phyloP scores from a whole-genome alignment of 1,284 basidiomycete genomes.

The Wolfiporia cocos region DNA sequence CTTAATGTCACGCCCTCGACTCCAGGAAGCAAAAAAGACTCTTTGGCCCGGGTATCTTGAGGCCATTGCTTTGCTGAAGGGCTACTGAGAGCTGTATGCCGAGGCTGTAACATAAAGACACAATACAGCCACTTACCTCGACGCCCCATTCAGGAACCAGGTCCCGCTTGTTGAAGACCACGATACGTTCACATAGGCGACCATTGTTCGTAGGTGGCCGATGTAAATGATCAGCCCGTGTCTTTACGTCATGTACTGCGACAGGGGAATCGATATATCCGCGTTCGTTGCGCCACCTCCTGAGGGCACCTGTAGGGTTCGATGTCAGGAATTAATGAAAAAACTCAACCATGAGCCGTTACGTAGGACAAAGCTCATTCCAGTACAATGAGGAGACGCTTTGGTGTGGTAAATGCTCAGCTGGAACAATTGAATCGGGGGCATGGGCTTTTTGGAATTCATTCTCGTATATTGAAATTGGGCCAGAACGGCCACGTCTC shows the following conservation, averaged over 20 bases:
- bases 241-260: too few species aligned
- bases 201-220: slow-evolving; percentile 10
- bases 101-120: slow-evolving; percentile 8
- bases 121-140: slow-evolving; percentile 45
- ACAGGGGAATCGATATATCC: too few species aligned
- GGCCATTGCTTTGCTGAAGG: slow-evolving; percentile 64
- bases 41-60: slow-evolving; percentile 62
- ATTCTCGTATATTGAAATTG: too few species aligned
- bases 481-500: too few species aligned
- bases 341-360: too few species aligned
- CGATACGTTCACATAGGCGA: slow-evolving; percentile 71
- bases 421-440: too few species aligned
- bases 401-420: too few species aligned
- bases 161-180: slow-evolving; percentile 94
- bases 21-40: slow-evolving; percentile 67
- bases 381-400: too few species aligned
- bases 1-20: slow-evolving; percentile 56
- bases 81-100: slow-evolving; percentile 33
- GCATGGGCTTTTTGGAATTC: too few species aligned
- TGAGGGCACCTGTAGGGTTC: slow-evolving; percentile 45
- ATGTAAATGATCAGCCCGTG: too few species aligned
- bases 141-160: slow-evolving; percentile 83
- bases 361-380: too few species aligned
- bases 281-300: slow-evolving; percentile 61
- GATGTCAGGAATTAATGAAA: too few species aligned